These are phyloP conservation scores for Yueomyces sinensis DNA, from an alignment of 805 yeast species.

Conservation along the genomic window DNA sequence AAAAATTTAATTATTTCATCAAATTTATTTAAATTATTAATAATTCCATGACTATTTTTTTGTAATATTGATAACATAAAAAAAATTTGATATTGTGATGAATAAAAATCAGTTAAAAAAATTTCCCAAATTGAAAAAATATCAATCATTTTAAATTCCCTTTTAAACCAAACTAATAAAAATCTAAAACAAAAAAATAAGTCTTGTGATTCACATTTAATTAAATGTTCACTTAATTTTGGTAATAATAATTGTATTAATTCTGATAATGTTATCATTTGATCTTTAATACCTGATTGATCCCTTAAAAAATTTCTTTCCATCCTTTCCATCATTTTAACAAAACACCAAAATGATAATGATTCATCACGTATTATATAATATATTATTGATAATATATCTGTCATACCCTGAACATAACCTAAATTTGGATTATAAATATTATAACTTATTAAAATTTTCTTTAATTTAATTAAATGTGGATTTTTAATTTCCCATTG, in stretches of 20 bases:
- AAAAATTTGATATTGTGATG: slow-evolving; percentile 80
- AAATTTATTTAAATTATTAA: slow-evolving; percentile 59
- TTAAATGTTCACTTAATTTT: slow-evolving; percentile 65
- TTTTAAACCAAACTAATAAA: slow-evolving; percentile 89
- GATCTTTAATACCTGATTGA: slow-evolving; percentile 86
- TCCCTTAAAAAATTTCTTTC: slow-evolving; percentile 86
- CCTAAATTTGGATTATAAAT: slow-evolving; percentile 76
- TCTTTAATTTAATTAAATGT: slow-evolving; percentile 58
- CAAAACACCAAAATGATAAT: slow-evolving; percentile 79
- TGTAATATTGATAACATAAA: slow-evolving; percentile 83
- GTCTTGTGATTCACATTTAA: slow-evolving; percentile 77
- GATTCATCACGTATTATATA: slow-evolving; percentile 54
- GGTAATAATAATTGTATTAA: slow-evolving; percentile 88
- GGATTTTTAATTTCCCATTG: slow-evolving; percentile 54
- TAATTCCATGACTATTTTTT: slow-evolving; percentile 68
- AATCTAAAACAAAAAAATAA: slow-evolving; percentile 89
- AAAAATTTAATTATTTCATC: slow-evolving; percentile 88
- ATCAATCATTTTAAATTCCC: slow-evolving; percentile 75
- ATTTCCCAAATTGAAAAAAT: slow-evolving; percentile 83
- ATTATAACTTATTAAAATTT: slow-evolving; percentile 75
- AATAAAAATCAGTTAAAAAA: slow-evolving; percentile 75
- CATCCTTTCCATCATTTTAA: slow-evolving; percentile 84
- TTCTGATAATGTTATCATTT: slow-evolving; percentile 72
- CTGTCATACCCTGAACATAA: slow-evolving; percentile 97
- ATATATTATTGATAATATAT: slow-evolving; percentile 77